These are phyloP conservation scores for Epichloe amarillans DNA, from an alignment of 2,329 filamentous ascomycete species.

Conservation along the genomic window DNA sequence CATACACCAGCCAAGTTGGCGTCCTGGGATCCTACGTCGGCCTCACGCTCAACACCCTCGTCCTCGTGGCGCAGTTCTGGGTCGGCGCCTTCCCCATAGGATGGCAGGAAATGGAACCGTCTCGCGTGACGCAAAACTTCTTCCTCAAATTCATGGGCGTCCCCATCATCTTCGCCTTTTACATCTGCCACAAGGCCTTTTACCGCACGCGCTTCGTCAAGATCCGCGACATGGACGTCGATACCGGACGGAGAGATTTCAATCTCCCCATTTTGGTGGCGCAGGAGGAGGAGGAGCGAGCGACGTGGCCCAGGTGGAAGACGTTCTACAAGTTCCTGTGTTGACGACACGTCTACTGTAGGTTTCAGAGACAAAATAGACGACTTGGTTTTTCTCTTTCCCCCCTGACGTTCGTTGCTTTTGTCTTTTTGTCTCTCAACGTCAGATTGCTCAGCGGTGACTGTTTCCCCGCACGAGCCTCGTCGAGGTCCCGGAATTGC, in stretches of 20 bases:
- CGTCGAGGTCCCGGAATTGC: no score
- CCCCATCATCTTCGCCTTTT: conserved; percentile 53
- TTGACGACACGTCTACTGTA: conserved; percentile 19
- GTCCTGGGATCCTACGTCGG: conserved; percentile 70
- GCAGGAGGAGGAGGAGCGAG: conserved; percentile 65
- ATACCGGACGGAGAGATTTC: conserved; percentile 73
- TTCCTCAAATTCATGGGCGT: conserved; percentile 61
- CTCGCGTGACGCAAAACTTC: conserved; percentile 47
- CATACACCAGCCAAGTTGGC: conserved; percentile 70
- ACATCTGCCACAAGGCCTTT: conserved; percentile 62
- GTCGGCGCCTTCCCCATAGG: conserved; percentile 65
- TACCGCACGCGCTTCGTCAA: conserved; percentile 56
- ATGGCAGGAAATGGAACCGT: conserved; percentile 30
- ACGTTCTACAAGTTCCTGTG: conserved; percentile 61
- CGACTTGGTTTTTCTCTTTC: neutral
- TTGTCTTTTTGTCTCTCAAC: no score
- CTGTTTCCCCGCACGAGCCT: no score
- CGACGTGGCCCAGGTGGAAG: conserved; percentile 65
- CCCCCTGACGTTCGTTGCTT: no score
- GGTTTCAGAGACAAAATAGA: no score
- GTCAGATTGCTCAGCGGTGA: no score
- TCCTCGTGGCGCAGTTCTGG: conserved; percentile 81
- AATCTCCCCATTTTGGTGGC: conserved; percentile 66
- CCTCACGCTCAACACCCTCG: conserved; percentile 58
- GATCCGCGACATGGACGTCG: conserved; percentile 67